These are phyloP conservation scores for Suhomyces emberorum DNA, from an alignment of 805 yeast genomes.

Conservation along the genomic window DNA sequence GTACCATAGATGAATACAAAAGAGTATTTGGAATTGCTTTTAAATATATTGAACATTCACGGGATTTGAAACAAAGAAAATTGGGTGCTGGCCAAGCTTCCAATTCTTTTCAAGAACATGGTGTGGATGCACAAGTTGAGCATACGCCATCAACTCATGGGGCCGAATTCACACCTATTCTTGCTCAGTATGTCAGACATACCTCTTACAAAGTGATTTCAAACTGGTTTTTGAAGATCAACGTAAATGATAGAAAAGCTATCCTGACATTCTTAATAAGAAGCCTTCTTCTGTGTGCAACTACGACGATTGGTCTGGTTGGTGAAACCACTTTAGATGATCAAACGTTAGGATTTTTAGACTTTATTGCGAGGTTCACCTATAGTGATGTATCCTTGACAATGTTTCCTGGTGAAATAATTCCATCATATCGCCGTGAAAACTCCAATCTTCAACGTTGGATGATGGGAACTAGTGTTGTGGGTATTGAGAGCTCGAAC, in stretches of 20 bases:
- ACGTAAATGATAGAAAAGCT: conserved; percentile 52
- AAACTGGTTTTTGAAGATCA: conserved; percentile 68
- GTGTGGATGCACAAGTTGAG: conserved; percentile 51
- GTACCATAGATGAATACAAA: conserved; percentile 72
- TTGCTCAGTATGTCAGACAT: conserved; percentile 59
- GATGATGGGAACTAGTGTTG: conserved; percentile 57
- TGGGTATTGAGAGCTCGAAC: conserved; percentile 54
- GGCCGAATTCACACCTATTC: conserved; percentile 43
- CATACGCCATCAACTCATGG: conserved; percentile 51
- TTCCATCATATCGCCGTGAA: not conserved
- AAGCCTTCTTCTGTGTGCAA: conserved; percentile 40
- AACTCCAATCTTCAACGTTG: conserved; percentile 39
- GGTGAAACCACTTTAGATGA: conserved; percentile 34
- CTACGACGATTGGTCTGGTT: conserved; percentile 1
- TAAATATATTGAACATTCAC: conserved; percentile 69
- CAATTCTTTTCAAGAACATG: conserved; percentile 27
- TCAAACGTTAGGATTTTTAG: conserved; percentile 61
- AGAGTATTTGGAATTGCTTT: conserved; percentile 82
- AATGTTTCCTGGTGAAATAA: conserved; percentile 21
- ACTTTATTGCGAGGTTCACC: conserved; percentile 64
- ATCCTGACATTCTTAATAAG: conserved; percentile 62
- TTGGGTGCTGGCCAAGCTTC: conserved; percentile 11
- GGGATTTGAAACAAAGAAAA: conserved; percentile 41
- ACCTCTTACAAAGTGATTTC: conserved; percentile 68
- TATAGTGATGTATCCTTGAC: conserved; percentile 59